These are phyloP conservation scores for Rhizopogon salebrosus DNA, from an alignment of 768 basidiomycete species.

Conservation along the genomic window DNA sequence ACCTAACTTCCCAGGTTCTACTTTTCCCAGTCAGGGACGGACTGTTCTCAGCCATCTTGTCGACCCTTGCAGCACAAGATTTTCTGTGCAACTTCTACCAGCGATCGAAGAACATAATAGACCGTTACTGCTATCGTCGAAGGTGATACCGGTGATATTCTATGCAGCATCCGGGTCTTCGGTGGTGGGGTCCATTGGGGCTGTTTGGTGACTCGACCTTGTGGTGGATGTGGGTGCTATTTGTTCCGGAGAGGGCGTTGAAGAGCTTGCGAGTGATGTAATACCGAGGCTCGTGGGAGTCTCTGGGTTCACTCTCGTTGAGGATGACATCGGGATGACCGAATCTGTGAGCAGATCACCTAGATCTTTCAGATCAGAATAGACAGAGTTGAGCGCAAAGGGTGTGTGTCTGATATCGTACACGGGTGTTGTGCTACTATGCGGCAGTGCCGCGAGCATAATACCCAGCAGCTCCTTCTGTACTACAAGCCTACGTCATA, in stretches of 20 bases:
- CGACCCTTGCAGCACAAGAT: slow-evolving; percentile 36
- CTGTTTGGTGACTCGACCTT: slow-evolving; percentile 1
- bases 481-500: background rate
- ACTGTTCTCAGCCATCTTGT: slow-evolving; percentile 38
- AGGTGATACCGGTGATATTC: slow-evolving; percentile 66
- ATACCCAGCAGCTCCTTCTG: slow-evolving; percentile 14
- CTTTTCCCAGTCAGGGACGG: slow-evolving; percentile 62
- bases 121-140: slow-evolving; percentile 47
- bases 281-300: background rate
- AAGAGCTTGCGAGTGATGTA: background rate
- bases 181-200: slow-evolving; percentile 3
- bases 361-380: background rate
- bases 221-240: slow-evolving; percentile 1
- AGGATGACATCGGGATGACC: background rate
- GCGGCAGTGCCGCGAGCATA: slow-evolving; percentile 8
- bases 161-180: slow-evolving; percentile 37
- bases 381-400: background rate
- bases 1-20: slow-evolving; percentile 52
- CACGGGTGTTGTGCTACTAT: background rate
- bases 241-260: background rate
- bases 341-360: background rate
- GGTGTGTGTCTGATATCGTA: background rate
- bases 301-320: background rate
- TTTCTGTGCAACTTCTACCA: slow-evolving; percentile 61
- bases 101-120: slow-evolving; percentile 65